A percentile compares a stretch with the other conserved stretches of the same genome.
phyloP scores from a whole-genome alignment of 371 early-diverging fungal species.

The Umbelopsis sp. region DNA sequence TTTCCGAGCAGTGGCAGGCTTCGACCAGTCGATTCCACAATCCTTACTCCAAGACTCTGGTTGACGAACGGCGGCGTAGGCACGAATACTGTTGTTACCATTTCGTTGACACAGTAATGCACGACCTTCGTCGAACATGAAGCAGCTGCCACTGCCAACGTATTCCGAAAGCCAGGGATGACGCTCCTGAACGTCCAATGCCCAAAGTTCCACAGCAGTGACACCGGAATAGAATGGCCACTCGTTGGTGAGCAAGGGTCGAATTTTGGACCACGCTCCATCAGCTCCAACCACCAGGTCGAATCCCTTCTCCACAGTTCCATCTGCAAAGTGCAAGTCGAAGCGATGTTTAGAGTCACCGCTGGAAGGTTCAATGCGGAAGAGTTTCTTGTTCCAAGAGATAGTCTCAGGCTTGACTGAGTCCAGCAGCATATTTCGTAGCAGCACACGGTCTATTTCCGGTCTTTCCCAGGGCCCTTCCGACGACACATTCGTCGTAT shows the following conservation, averaged over 20 bases:
- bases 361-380: constrained; percentile 19
- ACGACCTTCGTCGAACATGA: constrained; percentile 23
- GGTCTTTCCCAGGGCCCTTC: constrained; percentile 23
- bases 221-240: constrained; percentile 41
- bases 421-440: constrained; percentile 34
- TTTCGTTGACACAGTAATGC: constrained; percentile 32
- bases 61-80: constrained; percentile 32
- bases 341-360: constrained; percentile 7
- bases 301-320: constrained; percentile 24
- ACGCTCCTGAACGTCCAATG: constrained; percentile 28
- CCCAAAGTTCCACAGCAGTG: constrained; percentile 31
- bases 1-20: constrained; percentile 18
- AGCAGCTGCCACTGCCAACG: constrained; percentile 33
- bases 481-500: neutral
- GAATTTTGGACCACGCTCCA: constrained; percentile 51
- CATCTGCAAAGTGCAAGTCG: constrained; percentile 26
- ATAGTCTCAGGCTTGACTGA: constrained; percentile 28
- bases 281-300: constrained; percentile 53
- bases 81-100: constrained; percentile 26
- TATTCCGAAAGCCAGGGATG: constrained; percentile 25
- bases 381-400: constrained; percentile 31
- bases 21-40: neutral
- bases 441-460: constrained; percentile 39
- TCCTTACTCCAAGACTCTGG: constrained; percentile 3
- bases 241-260: constrained; percentile 29